Evolutionary conservation across 768 basidiomycete species (phyloP).

Genomic region (Pleurotus citrinopileatus): DNA sequence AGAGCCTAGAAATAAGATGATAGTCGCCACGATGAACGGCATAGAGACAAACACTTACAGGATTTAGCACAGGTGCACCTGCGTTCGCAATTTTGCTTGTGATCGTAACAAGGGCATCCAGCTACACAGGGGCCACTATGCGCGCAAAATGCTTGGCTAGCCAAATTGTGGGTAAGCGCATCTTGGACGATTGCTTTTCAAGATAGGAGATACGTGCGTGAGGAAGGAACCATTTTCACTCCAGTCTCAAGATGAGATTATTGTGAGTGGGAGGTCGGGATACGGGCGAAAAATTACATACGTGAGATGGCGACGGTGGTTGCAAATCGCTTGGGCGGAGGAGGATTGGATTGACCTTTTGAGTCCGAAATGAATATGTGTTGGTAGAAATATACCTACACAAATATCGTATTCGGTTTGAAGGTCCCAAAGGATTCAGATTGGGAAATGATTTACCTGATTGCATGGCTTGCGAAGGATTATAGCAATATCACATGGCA

Average conservation of each 20-base stretch:
- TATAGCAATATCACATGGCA: conserved; percentile 47
- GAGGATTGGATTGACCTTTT: not conserved
- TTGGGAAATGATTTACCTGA: conserved; percentile 29
- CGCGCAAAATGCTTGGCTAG: not conserved
- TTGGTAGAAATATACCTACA: not conserved
- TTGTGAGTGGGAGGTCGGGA: no score
- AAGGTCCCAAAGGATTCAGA: no score
- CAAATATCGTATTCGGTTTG: not conserved
- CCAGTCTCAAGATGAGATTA: no score
- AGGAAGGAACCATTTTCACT: no score
- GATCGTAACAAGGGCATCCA: not conserved
- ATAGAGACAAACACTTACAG: not conserved
- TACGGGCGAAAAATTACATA: no score
- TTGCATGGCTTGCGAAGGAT: conserved; percentile 47
- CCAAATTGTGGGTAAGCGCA: no score
- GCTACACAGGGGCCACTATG: not conserved
- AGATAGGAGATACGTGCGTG: no score
- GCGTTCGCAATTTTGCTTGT: not conserved
- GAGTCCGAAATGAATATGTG: not conserved
- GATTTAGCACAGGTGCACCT: not conserved
- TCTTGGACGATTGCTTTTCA: no score
- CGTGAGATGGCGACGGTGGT: no score
- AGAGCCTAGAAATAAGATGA: not conserved
- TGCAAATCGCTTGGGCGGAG: no score
- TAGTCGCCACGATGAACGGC: not conserved